These are phyloP conservation scores for Arthrobotrys pseudoclavata DNA, from an alignment of 2,329 filamentous ascomycete genomes.

Conservation along the genomic window DNA sequence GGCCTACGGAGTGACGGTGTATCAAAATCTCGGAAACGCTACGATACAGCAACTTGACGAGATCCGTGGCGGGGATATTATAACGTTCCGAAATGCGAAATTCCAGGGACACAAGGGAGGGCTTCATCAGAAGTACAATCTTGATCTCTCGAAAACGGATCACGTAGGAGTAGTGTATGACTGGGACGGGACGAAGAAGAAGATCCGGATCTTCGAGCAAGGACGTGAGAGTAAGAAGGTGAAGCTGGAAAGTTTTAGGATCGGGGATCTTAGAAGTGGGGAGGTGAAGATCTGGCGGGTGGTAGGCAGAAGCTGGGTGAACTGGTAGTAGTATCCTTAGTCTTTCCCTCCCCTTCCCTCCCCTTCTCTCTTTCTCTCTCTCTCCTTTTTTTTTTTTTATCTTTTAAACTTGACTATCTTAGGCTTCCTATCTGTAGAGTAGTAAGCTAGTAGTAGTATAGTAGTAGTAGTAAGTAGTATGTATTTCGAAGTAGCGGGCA, in stretches of 20 bases:
- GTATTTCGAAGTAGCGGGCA: not conserved
- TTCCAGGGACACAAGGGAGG: slow-evolving; percentile 96
- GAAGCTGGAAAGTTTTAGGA: slow-evolving; percentile 91
- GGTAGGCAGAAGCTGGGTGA: slow-evolving; percentile 91
- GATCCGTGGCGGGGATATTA: slow-evolving; percentile 91
- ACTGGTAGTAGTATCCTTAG: slow-evolving; percentile 75
- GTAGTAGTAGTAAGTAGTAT: slow-evolving; percentile 8
- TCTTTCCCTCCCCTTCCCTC: not conserved
- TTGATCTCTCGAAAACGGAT: slow-evolving; percentile 84
- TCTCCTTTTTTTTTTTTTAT: not conserved
- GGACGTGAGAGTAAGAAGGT: slow-evolving; percentile 93
- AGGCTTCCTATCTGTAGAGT: slow-evolving; percentile 3
- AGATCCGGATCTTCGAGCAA: slow-evolving; percentile 95
- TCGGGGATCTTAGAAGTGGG: slow-evolving; percentile 90
- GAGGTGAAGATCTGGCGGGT: slow-evolving; percentile 98
- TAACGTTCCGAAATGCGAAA: slow-evolving; percentile 90
- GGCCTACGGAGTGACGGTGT: slow-evolving; percentile 90
- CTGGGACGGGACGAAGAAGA: slow-evolving; percentile 99
- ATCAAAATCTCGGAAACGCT: slow-evolving; percentile 94
- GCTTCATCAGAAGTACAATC: slow-evolving; percentile 93
- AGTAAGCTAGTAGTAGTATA: not conserved
- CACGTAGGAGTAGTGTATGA: slow-evolving; percentile 93
- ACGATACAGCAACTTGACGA: slow-evolving; percentile 90
- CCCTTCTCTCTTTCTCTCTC: not conserved
- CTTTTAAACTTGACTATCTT: not conserved